Evolutionary conservation across 352 stramenopile genomes (phyloP), one percentile per base, ranked within the genome.

Genomic region (Phytophthora ohioensis): DNA sequence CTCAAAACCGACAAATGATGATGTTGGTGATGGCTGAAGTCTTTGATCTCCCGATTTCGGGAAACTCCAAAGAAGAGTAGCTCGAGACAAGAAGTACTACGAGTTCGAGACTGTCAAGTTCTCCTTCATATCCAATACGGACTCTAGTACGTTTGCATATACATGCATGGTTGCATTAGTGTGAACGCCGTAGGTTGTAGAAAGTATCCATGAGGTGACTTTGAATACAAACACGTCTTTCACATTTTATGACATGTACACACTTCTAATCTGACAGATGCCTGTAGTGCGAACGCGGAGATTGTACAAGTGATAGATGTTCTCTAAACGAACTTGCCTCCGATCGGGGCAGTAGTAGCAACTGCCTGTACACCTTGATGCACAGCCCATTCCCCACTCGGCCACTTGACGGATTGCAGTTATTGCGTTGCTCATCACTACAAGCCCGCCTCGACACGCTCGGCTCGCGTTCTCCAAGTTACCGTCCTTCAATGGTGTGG

Each of bases 251-350:
- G 21, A 42, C 31, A 53, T 61, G 54, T 61, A 61, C 6, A 53
- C 56, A 63, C 6, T 64, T 64, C 57, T 64, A 38, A 56, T 56
- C 34, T 56, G 57, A 56, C 43, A 57, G 3, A 56, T 47, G 21
- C 57, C 43, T 49, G 57, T 41, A 35, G 45, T 36, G 2, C 57
- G 57, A 13, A 64, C 34, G 9, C 45, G 57, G 11, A 49, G 32
- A 49, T 56, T 56, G 45, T 64, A 64, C 46, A 55, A 56, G 5
- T 56, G 43, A 17, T 64, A 64, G 35, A 64, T 64, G 21, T 64
- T 64, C 10, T 46, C 34, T 0, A 64, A 35, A 13, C 55, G 30
- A 12, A 46, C 4, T 5, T 32, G 8, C 34, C 57, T 42, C n/a
- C 11, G 15, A 1, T 49, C 35, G 3, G 57, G 45, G 35, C 2